Evolutionary conservation across 179 eudicot species (phyloP), one percentile per base, ranked within the genome.

Genomic region (Patellifolia procumbens): DNA sequence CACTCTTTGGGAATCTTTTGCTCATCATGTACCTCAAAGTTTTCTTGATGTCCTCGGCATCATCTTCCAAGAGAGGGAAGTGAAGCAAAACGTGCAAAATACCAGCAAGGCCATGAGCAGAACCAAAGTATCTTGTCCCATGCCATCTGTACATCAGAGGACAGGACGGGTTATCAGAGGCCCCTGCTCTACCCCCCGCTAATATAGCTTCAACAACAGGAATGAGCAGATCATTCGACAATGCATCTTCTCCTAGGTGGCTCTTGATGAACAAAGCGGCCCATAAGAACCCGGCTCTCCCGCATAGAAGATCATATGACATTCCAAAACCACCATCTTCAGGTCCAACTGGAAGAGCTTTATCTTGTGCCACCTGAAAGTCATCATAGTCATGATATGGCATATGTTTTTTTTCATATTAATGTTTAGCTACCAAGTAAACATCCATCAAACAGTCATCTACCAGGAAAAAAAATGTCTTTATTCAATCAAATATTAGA

Each of bases 251-350:
- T 31, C 97, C 97, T 0, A 90, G 85, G 80, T 92, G 79, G 32
- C 79, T 84, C 75, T 85, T 90, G 55, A 90, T 81, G 81, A 90
- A 87, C 68, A 90, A 79, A 58, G 92, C 92, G 2, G 97, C 92
- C 91, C 91, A 92, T 39, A 92, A 72, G 74, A 90, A 90, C 39
- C 97, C 97, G 42, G 97, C 91, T 73, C 97, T 87, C 3, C 97
- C 97, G 49, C 84, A 81, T 8, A 92, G 88, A 68, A 92, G 91
- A 72, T 92, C 92, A 11, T 91, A 91, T 34, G 97, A 92, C 97
- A 92, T 92, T 55, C 97, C 97, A 29, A 90, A 80, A 35, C 97
- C 97, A 10, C 97, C 97, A 72, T 92, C 97, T 64, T 89, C 89
- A 5, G 97, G 92, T 73, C 97, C 97, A 26, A 88, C 83, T 8